Evolutionary conservation across 208 protist species (phyloP).

Genomic region (Leishmania gerbilli): DNA sequence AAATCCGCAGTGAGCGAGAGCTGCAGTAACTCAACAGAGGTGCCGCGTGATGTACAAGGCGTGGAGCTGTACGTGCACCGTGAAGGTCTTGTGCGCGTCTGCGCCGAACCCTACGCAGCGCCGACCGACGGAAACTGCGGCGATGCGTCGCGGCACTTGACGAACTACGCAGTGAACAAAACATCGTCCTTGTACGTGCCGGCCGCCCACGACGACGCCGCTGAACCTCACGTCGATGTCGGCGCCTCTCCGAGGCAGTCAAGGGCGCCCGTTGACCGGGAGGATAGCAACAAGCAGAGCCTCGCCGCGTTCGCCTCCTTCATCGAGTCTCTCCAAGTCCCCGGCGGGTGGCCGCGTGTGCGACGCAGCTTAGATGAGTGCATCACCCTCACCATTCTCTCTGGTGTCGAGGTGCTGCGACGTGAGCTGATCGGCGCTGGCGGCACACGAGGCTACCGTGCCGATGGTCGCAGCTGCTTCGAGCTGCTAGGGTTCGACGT

Average conservation of each 20-base stretch:
- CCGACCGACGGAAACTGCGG: constrained; percentile 57
- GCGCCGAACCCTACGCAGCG: constrained; percentile 79
- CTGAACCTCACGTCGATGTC: neutral
- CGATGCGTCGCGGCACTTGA: constrained; percentile 63
- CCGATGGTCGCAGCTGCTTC: constrained; percentile 76
- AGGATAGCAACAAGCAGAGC: constrained; percentile 25
- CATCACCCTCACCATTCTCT: constrained; percentile 86
- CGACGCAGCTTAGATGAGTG: constrained; percentile 64
- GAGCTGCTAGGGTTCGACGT: constrained; percentile 92
- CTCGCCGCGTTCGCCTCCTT: constrained; percentile 29
- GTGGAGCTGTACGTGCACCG: constrained; percentile 82
- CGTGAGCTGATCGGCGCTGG: constrained; percentile 74
- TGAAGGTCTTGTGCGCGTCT: constrained; percentile 93
- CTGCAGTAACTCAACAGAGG: neutral
- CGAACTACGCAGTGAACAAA: constrained; percentile 93
- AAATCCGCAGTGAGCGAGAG: neutral
- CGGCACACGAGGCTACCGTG: constrained; percentile 41
- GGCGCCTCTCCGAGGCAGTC: neutral
- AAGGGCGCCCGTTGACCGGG: neutral
- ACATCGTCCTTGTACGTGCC: constrained; percentile 23
- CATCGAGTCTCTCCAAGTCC: constrained; percentile 14
- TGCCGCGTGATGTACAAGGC: constrained; percentile 42
- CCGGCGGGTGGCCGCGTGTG: constrained; percentile 50
- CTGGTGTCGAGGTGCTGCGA: constrained; percentile 70
- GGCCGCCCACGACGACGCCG: neutral